Evolutionary conservation across 805 yeast genomes (phyloP).

Genomic region (Candida hungchunana): DNA sequence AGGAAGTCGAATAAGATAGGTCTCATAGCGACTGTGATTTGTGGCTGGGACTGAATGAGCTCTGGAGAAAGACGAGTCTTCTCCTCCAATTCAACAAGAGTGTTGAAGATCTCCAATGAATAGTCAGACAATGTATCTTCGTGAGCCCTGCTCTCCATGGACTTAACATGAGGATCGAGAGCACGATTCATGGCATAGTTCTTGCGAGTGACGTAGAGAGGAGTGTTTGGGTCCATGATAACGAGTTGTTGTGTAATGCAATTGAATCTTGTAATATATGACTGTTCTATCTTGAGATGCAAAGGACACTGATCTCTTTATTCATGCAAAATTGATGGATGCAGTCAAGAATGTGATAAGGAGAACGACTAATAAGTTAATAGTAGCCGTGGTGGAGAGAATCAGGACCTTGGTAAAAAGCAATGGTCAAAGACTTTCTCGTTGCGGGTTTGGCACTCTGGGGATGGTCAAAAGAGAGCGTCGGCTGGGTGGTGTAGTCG

Average conservation of each 20-base stretch:
- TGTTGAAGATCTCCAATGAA: slow-evolving; percentile 36
- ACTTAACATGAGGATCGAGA: slow-evolving; percentile 36
- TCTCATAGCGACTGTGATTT: slow-evolving; percentile 54
- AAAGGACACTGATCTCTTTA: too few species aligned
- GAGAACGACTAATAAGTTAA: slow-evolving; percentile 14
- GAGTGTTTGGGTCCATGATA: slow-evolving; percentile 18
- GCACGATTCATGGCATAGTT: slow-evolving; percentile 28
- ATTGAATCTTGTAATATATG: too few species aligned
- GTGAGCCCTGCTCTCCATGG: slow-evolving; percentile 47
- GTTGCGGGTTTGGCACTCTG: slow-evolving; percentile 1
- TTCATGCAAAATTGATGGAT: too few species aligned
- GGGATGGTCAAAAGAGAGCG: neutral
- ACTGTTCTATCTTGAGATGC: too few species aligned
- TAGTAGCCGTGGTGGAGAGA: slow-evolving; percentile 11
- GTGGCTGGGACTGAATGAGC: slow-evolving; percentile 34
- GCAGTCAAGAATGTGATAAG: slow-evolving; percentile 1
- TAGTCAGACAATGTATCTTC: slow-evolving; percentile 40
- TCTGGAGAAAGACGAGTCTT: slow-evolving; percentile 26
- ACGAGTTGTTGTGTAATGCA: too few species aligned
- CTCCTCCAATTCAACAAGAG: slow-evolving; percentile 32
- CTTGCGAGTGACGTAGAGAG: slow-evolving; percentile 23
- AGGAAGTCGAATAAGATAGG: slow-evolving; percentile 77
- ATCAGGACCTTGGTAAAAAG: too few species aligned
- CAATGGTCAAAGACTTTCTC: slow-evolving; percentile 1
- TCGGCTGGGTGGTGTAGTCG: too few species aligned